phyloP scores from a whole-genome alignment of 2,329 filamentous ascomycete species.

The Macrophomina phaseolina region DNA sequence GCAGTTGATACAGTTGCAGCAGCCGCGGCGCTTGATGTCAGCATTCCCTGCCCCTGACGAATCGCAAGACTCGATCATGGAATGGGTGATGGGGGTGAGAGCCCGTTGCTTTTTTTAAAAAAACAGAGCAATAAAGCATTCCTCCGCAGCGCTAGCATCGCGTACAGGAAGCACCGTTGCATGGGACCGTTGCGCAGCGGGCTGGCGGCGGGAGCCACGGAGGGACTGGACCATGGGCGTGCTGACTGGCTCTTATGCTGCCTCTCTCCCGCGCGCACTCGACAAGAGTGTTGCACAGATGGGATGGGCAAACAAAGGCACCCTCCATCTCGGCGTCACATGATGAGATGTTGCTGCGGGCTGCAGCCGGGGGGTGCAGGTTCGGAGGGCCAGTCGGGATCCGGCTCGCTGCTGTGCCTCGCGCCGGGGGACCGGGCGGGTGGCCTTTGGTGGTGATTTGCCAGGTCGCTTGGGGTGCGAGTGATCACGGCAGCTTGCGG shows the following conservation, averaged over 20 bases:
- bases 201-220: conserved; percentile 2
- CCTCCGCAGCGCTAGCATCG: conserved; percentile 14
- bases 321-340: conserved; percentile 12
- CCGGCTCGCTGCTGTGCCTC: conserved; percentile 13
- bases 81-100: conserved; percentile 2
- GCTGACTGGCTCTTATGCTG: background rate
- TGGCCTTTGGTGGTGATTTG: conserved; percentile 7
- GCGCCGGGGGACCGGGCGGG: conserved; percentile 5
- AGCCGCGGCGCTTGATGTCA: conserved; percentile 4
- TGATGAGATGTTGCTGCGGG: conserved; percentile 17
- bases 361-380: conserved; percentile 4
- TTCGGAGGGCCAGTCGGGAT: conserved; percentile 8
- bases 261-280: background rate
- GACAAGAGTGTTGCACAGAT: background rate
- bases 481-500: conserved; percentile 11
- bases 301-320: background rate
- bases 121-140: background rate
- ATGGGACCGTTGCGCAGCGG: conserved; percentile 15
- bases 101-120: conserved; percentile 1
- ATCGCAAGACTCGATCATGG: background rate
- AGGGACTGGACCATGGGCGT: conserved; percentile 1
- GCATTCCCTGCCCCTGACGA: conserved; percentile 21
- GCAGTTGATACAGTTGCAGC: conserved; percentile 2
- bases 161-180: conserved; percentile 13
- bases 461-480: conserved; percentile 18